These are phyloP conservation scores for Macrophomina phaseolina DNA, from an alignment of 2,329 filamentous ascomycete species.

Conservation along the genomic window DNA sequence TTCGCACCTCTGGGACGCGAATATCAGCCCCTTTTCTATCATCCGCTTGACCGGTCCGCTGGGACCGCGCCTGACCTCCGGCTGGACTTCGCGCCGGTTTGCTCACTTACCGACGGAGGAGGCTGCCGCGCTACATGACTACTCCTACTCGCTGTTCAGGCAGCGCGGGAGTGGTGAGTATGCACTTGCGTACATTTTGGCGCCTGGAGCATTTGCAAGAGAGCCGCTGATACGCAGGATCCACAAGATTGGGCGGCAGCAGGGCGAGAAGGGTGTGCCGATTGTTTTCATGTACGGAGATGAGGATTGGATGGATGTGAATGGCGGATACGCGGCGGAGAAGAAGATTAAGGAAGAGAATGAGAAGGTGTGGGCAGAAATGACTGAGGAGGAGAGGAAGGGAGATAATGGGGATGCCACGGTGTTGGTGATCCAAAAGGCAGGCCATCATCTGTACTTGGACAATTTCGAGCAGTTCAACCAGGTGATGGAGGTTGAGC, in stretches of 20 bases:
- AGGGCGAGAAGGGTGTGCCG: conserved; percentile 71
- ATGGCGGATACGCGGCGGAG: conserved; percentile 79
- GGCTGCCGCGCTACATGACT: conserved; percentile 84
- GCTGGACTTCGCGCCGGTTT: conserved; percentile 95
- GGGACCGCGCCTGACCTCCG: conserved; percentile 88
- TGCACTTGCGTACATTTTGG: conserved; percentile 87
- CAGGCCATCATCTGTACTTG: conserved; percentile 75
- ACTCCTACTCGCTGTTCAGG: conserved; percentile 92
- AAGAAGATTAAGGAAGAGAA: conserved; percentile 77
- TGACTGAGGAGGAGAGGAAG: conserved; percentile 68
- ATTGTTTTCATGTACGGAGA: conserved; percentile 60
- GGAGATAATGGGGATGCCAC: conserved; percentile 80
- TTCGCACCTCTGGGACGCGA: conserved; percentile 94
- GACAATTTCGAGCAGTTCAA: conserved; percentile 76
- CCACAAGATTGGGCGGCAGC: conserved; percentile 81
- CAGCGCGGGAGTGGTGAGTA: conserved; percentile 94
- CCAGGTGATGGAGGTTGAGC: conserved; percentile 66
- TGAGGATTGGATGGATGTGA: conserved; percentile 36
- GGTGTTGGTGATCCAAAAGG: conserved; percentile 76
- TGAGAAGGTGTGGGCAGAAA: conserved; percentile 62
- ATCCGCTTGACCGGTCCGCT: conserved; percentile 87
- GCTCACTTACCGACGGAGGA: conserved; percentile 83
- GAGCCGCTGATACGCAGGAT: conserved; percentile 87
- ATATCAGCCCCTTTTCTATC: conserved; percentile 91
- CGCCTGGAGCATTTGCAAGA: conserved; percentile 89